These are phyloP conservation scores for Penicillium roqueforti DNA, from an alignment of 495 filamentous ascomycete genomes.

Conservation along the genomic window DNA sequence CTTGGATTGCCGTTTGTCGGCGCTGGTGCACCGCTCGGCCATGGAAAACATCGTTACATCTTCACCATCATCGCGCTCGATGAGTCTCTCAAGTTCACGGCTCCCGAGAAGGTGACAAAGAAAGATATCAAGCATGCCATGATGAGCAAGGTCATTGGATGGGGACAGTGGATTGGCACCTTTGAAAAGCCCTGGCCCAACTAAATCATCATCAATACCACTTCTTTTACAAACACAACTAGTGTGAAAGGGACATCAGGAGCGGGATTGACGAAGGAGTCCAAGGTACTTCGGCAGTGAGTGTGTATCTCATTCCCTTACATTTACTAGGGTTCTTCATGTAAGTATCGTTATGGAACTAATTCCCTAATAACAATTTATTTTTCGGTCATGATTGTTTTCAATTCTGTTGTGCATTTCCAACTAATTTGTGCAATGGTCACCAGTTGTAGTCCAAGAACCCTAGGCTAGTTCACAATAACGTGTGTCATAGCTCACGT, in stretches of 20 bases:
- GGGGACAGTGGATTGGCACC: conserved; percentile 48
- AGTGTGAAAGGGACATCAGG: neutral
- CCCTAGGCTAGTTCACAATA: neutral
- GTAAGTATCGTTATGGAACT: neutral
- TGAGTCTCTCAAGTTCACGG: conserved; percentile 31
- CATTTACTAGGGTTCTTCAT: neutral
- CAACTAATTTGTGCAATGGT: neutral
- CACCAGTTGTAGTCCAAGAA: neutral
- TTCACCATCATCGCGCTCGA: conserved; percentile 47
- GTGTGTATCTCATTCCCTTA: neutral
- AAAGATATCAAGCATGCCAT: conserved; percentile 42
- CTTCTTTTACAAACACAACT: too few species aligned
- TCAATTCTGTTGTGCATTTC: neutral
- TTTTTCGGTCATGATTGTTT: neutral
- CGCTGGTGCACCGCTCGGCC: conserved; percentile 42
- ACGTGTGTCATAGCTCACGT: neutral
- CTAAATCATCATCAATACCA: neutral
- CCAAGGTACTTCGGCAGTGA: neutral
- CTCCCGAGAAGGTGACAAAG: conserved; percentile 33
- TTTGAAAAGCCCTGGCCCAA: conserved; percentile 40
- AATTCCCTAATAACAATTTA: neutral
- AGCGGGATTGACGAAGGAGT: neutral
- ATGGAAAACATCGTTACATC: conserved; percentile 49
- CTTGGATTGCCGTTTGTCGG: conserved; percentile 32
- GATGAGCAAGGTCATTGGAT: conserved; percentile 45